These are phyloP conservation scores for Prunus mongolica DNA, from an alignment of 306 rosid species.

Conservation along the genomic window DNA sequence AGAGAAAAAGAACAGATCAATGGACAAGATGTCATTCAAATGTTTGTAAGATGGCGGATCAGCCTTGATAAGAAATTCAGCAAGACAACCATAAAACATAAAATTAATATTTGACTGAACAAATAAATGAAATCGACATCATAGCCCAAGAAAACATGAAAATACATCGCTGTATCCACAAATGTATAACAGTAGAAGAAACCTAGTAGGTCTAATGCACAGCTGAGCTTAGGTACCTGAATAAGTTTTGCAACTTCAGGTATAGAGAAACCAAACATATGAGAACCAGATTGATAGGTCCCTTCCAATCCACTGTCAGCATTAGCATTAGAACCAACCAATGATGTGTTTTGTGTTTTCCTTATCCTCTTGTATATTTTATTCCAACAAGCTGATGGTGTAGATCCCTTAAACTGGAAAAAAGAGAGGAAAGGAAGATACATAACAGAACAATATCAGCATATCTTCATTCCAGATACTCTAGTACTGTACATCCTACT, in stretches of 20 bases:
- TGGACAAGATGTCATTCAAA: neutral
- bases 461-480: neutral
- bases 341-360: constrained; percentile 41
- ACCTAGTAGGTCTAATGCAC: neutral
- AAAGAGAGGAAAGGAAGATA: constrained; percentile 11
- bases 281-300: constrained; percentile 66
- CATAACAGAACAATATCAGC: constrained; percentile 6
- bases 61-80: neutral
- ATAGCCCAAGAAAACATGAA: neutral
- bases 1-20: neutral
- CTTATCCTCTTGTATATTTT: constrained; percentile 69
- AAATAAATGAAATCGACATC: neutral
- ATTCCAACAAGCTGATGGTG: constrained; percentile 91
- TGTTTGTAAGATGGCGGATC: neutral
- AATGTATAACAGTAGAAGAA: neutral
- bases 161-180: neutral
- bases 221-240: constrained; percentile 42
- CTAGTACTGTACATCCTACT: neutral
- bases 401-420: constrained; percentile 68
- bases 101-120: neutral
- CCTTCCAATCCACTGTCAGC: constrained; percentile 43
- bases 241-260: constrained; percentile 78
- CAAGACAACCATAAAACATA: neutral
- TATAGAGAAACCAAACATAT: constrained; percentile 91
- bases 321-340: constrained; percentile 45